Conservation (phyloP, 768 basidiomycete genomes). For the Lenzites betulinus region DNA sequence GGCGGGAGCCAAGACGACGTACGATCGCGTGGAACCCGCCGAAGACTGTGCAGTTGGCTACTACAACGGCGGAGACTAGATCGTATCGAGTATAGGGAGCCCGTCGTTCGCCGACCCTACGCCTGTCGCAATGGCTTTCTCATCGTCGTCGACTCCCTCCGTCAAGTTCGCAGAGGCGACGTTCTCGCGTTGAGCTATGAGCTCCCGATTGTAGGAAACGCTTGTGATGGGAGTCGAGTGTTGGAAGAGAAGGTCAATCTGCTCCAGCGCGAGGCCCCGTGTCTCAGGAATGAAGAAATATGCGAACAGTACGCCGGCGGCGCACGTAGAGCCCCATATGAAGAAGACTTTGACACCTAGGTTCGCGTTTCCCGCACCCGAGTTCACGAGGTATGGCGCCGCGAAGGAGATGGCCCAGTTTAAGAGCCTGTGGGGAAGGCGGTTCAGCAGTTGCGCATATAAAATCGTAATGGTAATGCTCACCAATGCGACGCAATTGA, state of each 20-base stretch:
- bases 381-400: conserved; percentile 34
- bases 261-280: conserved; percentile 29
- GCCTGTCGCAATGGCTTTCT: not conserved
- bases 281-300: conserved; percentile 39
- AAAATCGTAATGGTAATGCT: not conserved
- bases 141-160: not conserved
- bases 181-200: not conserved
- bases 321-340: conserved; percentile 41
- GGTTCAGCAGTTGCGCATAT: not conserved
- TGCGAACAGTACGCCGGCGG: conserved; percentile 37
- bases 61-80: too few relatives aligned
- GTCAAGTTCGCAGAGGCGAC: too few relatives aligned
- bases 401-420: conserved; percentile 45
- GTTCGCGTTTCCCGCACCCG: conserved; percentile 19
- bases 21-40: too few relatives aligned
- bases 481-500: conserved; percentile 67
- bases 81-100: too few relatives aligned
- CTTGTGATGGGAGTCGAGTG: conserved; percentile 32
- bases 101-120: too few relatives aligned
- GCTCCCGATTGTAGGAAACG: conserved; percentile 1
- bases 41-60: too few relatives aligned
- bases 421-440: conserved; percentile 24
- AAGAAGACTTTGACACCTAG: conserved; percentile 41
- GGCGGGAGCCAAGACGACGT: too few relatives aligned
- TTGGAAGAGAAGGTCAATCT: conserved; percentile 42